Conservation (phyloP, 2,329 filamentous ascomycete genomes). For the Colletotrichum sp. region DNA sequence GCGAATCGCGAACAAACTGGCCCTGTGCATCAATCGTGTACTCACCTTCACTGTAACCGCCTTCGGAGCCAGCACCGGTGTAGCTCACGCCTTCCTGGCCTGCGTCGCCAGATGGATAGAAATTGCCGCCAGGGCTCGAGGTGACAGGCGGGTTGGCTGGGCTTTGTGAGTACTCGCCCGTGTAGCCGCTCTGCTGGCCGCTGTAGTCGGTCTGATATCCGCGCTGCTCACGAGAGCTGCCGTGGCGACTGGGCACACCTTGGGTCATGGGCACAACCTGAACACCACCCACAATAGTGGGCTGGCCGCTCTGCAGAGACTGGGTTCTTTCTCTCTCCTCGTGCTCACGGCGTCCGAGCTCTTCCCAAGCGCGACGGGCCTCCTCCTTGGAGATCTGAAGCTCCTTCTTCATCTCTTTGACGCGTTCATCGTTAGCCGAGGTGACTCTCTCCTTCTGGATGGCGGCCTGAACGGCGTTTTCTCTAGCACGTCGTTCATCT, state of each 20-base stretch:
- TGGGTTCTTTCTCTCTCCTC: conserved; percentile 87
- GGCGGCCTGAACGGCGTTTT: conserved; percentile 69
- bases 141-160: conserved; percentile 46
- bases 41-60: conserved; percentile 72
- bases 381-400: conserved; percentile 95
- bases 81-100: conserved; percentile 14
- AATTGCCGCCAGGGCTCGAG: conserved; percentile 26
- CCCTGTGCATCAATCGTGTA: conserved; percentile 69
- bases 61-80: conserved; percentile 53
- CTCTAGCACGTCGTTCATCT: conserved; percentile 72
- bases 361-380: conserved; percentile 94
- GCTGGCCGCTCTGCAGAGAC: conserved; percentile 85
- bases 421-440: conserved; percentile 72
- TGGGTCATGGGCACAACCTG: conserved; percentile 94
- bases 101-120: conserved; percentile 23
- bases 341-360: conserved; percentile 89
- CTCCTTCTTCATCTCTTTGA: conserved; percentile 92
- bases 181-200: conserved; percentile 30
- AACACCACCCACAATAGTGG: conserved; percentile 89
- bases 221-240: conserved; percentile 46
- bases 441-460: conserved; percentile 73
- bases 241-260: conserved; percentile 63
- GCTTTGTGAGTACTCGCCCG: conserved; percentile 43
- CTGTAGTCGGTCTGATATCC: conserved; percentile 29
- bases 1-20: conserved; percentile 64